These are phyloP conservation scores for Pestalotiopsis sp. DNA, from an alignment of 2,329 filamentous ascomycete genomes.

Conservation along the genomic window DNA sequence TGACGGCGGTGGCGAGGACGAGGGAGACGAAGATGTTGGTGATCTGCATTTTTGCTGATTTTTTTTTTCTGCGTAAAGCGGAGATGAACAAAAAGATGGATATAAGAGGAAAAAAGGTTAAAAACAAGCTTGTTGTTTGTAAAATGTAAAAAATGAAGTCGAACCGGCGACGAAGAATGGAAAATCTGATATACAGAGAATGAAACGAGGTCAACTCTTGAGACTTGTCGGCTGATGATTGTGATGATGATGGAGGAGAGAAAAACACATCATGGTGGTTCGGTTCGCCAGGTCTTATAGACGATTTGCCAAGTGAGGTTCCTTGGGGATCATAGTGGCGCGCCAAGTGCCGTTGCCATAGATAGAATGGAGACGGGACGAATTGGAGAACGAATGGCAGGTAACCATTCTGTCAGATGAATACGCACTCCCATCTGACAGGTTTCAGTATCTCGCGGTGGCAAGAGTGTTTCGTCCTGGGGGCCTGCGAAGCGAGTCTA, in stretches of 20 bases:
- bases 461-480: constrained; percentile 12
- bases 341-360: neutral
- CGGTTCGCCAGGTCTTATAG: constrained; percentile 4
- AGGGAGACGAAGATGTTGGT: constrained; percentile 18
- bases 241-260: constrained; percentile 3
- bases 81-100: neutral
- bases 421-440: constrained; percentile 4
- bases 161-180: constrained; percentile 19
- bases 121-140: constrained; percentile 9
- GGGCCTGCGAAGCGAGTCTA: constrained; percentile 1
- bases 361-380: neutral
- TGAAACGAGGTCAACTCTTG: constrained; percentile 13
- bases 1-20: constrained; percentile 18
- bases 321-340: neutral
- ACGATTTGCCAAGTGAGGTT: neutral
- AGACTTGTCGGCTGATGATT: constrained; percentile 7
- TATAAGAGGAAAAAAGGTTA: neutral
- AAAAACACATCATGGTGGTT: neutral
- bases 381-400: neutral
- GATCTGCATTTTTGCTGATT: constrained; percentile 20
- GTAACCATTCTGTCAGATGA: neutral
- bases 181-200: constrained; percentile 11
- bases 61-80: neutral
- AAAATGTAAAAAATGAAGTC: constrained; percentile 11
- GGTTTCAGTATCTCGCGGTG: constrained; percentile 6